These are phyloP conservation scores for Epithele typhae DNA, from an alignment of 768 basidiomycete species.

Conservation along the genomic window DNA sequence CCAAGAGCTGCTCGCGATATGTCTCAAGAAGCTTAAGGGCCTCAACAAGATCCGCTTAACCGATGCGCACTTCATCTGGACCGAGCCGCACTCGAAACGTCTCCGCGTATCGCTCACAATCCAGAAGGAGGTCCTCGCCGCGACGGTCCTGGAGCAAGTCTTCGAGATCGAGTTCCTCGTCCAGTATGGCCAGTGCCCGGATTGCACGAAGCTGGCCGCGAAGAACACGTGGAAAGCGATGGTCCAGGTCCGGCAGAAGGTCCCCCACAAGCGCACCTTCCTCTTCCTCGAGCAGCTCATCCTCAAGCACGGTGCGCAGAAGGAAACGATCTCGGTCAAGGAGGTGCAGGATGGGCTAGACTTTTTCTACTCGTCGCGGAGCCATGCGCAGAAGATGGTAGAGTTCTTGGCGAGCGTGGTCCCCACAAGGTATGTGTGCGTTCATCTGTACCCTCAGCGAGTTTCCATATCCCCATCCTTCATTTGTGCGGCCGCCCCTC, in stretches of 20 bases:
- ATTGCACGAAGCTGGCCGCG: slow-evolving; percentile 90
- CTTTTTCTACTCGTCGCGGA: slow-evolving; percentile 91
- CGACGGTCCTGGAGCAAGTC: slow-evolving; percentile 94
- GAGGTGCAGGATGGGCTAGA: slow-evolving; percentile 94
- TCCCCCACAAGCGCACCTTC: slow-evolving; percentile 97
- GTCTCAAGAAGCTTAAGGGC: slow-evolving; percentile 92
- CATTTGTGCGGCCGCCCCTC: too few species aligned
- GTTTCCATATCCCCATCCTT: too few species aligned
- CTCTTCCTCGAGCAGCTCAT: slow-evolving; percentile 96
- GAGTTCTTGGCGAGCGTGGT: slow-evolving; percentile 89
- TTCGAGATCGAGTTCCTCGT: slow-evolving; percentile 97
- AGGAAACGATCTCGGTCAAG: slow-evolving; percentile 90
- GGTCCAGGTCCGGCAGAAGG: slow-evolving; percentile 99
- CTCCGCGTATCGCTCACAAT: slow-evolving; percentile 92
- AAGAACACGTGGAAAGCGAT: slow-evolving; percentile 99
- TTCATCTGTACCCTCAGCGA: background rate
- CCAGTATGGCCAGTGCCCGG: slow-evolving; percentile 91
- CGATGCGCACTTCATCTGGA: slow-evolving; percentile 99
- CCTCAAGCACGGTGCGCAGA: slow-evolving; percentile 93
- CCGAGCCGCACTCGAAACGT: slow-evolving; percentile 95
- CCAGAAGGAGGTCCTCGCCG: slow-evolving; percentile 96
- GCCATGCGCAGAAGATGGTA: slow-evolving; percentile 93
- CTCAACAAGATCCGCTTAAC: slow-evolving; percentile 91
- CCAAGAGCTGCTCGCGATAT: slow-evolving; percentile 88
- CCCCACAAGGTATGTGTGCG: slow-evolving; percentile 68